Base-by-base conservation (phyloP, 495 filamentous ascomycete genomes). In the Cenococcum geophilum region DNA sequence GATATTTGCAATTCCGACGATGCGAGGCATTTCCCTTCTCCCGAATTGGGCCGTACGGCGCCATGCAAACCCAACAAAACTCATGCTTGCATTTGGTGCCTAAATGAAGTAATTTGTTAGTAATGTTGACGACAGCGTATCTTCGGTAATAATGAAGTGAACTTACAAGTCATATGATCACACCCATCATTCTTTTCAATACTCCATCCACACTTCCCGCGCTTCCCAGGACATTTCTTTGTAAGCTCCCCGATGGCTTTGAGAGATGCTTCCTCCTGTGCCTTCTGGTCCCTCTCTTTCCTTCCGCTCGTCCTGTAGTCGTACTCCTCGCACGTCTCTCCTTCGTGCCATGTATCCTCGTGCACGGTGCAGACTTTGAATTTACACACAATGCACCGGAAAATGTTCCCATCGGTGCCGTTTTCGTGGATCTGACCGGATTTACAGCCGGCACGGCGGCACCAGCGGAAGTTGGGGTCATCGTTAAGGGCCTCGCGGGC, bases 401-500 rank as follows among this genome's bases (percentile, higher is more conserved):
- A 72, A 23, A 65, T 69, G 56, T 67, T 59, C 34, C 65, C 60
- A 22, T 60, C 58, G 11, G 57, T 62, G 18, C 63, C 64, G 51
- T 57, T 56, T 32, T 54, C 23, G 58, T 76, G 69, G 43, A 74
- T 64, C 59, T 78, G 73, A n/a, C 75, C 75, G 5, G 68, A 72
- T 6, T 62, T 43, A 63, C 75, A 78, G 35, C 62, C 60, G 11
- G 65, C 55, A 16, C 57, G 57, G 22, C 72, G 60, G 53, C 76
- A 77, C 73, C 75, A 76, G 0, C 68, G 59, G 69, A 78, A 77
- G 60, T 71, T 65, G 6, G 73, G 71, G 16, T 72, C 65, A 12
- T 59, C 59, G 16, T 68, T 59, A 10, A 77, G 68, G 34, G 64
- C 62, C 5, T 52, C 35, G 21, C 67, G 58, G 20, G 63, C 48